phyloP scores from a whole-genome alignment of 768 basidiomycete species.

The Calocybe indica region DNA sequence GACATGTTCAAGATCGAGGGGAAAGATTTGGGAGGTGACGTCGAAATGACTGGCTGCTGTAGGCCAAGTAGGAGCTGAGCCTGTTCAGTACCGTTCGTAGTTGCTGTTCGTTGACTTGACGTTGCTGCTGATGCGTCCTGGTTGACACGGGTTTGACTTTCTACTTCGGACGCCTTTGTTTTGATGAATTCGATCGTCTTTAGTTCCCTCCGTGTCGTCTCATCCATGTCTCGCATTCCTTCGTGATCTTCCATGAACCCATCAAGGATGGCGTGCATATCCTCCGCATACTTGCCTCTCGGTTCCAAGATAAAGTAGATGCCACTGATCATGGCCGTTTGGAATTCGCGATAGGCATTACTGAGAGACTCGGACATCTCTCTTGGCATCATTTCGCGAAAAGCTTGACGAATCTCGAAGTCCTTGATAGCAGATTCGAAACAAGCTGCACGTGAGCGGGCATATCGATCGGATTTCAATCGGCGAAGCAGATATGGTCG shows the following conservation, averaged over 20 bases:
- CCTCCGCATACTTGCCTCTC: constrained; percentile 56
- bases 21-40: constrained; percentile 25
- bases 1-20: constrained; percentile 23
- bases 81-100: constrained; percentile 30
- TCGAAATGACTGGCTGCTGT: constrained; percentile 31
- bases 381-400: constrained; percentile 53
- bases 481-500: constrained; percentile 84
- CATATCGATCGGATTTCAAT: constrained; percentile 73
- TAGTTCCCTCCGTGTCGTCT: constrained; percentile 76
- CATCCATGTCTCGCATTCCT: constrained; percentile 65
- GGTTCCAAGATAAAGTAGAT: constrained; percentile 83
- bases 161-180: constrained; percentile 54
- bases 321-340: constrained; percentile 84
- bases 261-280: constrained; percentile 78
- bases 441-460: constrained; percentile 77
- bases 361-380: constrained; percentile 67
- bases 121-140: constrained; percentile 16
- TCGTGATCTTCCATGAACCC: constrained; percentile 69
- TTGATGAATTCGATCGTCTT: constrained; percentile 83
- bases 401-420: constrained; percentile 70
- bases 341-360: constrained; percentile 83
- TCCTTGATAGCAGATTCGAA: constrained; percentile 90
- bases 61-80: constrained; percentile 47
- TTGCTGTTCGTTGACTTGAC: constrained; percentile 17
- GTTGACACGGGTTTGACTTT: constrained; percentile 24